Evolutionary conservation across 352 stramenopile genomes (phyloP).

Genomic region (Pythium chondricola): DNA sequence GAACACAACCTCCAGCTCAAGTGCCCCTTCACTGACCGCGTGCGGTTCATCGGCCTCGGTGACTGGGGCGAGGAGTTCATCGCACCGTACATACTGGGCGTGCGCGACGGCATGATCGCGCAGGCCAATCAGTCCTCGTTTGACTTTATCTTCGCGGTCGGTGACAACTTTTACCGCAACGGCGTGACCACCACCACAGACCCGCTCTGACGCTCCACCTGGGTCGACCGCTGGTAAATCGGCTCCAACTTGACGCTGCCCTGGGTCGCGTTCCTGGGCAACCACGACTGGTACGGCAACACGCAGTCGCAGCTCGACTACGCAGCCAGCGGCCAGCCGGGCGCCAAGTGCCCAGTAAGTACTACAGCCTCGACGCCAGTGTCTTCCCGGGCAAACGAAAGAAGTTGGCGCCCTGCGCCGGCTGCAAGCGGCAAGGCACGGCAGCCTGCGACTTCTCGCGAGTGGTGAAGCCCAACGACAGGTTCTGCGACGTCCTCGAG

Average conservation of each 20-base stretch:
- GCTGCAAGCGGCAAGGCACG: background rate
- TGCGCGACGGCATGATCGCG: conserved; percentile 24
- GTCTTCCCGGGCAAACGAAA: conserved; percentile 20
- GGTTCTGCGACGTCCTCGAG: background rate
- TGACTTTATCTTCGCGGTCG: conserved; percentile 31
- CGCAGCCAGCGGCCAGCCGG: conserved; percentile 7
- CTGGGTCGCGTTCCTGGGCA: conserved; percentile 33
- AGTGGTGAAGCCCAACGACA: background rate
- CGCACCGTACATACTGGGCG: conserved; percentile 19
- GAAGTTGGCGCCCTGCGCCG: conserved; percentile 17
- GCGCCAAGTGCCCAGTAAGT: conserved; percentile 27
- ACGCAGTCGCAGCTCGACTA: conserved; percentile 28
- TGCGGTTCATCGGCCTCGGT: conserved; percentile 29
- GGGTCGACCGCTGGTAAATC: conserved; percentile 30
- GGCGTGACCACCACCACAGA: conserved; percentile 26
- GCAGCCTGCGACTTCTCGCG: background rate
- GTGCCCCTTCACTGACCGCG: conserved; percentile 13
- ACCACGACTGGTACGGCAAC: conserved; percentile 39
- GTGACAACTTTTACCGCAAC: conserved; percentile 42
- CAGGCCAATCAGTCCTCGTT: conserved; percentile 18
- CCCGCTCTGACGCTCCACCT: conserved; percentile 21
- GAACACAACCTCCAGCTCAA: conserved; percentile 13
- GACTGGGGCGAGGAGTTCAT: conserved; percentile 31
- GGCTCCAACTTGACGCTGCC: conserved; percentile 26
- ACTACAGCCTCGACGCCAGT: conserved; percentile 25